These are phyloP conservation scores for Stenocarpella maydis DNA, from an alignment of 2,329 filamentous ascomycete species.

Conservation along the genomic window DNA sequence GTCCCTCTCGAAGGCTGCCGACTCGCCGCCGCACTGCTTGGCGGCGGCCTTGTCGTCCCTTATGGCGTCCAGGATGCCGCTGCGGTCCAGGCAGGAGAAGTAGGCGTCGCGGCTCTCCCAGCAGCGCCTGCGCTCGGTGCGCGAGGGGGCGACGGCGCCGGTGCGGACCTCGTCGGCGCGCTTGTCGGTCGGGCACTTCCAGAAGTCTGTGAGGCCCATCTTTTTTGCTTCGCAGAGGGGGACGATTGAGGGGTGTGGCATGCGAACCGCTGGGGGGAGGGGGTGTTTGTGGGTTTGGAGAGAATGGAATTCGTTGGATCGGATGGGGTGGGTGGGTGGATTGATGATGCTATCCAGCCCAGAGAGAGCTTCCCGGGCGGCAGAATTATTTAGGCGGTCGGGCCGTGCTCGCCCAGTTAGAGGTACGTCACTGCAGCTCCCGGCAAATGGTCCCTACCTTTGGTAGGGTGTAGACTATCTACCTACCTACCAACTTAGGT, in stretches of 20 bases:
- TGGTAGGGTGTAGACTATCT: too few relatives aligned
- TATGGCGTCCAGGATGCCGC: constrained; percentile 77
- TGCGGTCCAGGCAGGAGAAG: constrained; percentile 85
- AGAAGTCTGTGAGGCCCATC: constrained; percentile 60
- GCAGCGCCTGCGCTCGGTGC: constrained; percentile 81
- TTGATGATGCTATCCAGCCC: constrained; percentile 23
- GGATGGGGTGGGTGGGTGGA: constrained; percentile 1
- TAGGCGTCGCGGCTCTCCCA: constrained; percentile 90
- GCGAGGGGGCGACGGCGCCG: constrained; percentile 79
- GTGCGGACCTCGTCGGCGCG: constrained; percentile 62
- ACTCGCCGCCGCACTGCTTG: constrained; percentile 51
- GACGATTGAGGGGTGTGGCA: constrained; percentile 20
- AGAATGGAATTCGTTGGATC: neutral
- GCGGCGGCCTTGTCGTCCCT: constrained; percentile 52
- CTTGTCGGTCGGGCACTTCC: constrained; percentile 49
- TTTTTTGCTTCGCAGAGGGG: constrained; percentile 27
- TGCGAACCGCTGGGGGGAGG: neutral
- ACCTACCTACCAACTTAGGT: too few relatives aligned
- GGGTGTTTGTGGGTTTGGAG: neutral
- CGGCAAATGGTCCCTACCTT: neutral
- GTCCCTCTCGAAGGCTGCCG: constrained; percentile 76
- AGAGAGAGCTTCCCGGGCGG: constrained; percentile 14
- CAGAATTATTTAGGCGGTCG: constrained; percentile 34
- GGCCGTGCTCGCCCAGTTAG: neutral
- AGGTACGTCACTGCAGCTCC: constrained; percentile 23